phyloP scores from a whole-genome alignment of 352 stramenopile genomes.

The Pythium sp. region DNA sequence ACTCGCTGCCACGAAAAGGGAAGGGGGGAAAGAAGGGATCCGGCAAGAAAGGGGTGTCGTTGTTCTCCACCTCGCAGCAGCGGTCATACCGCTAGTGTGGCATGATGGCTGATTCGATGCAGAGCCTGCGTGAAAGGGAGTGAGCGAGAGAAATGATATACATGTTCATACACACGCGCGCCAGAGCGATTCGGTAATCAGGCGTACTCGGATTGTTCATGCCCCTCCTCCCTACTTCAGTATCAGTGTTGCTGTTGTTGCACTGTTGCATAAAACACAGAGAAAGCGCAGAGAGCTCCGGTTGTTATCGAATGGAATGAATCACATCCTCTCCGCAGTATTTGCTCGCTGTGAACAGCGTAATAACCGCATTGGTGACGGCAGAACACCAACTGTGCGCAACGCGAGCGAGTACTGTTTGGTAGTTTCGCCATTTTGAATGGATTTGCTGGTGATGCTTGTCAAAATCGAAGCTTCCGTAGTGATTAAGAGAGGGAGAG shows the following conservation, averaged over 20 bases:
- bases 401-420: background rate
- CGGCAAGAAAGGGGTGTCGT: constrained; percentile 64
- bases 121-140: background rate
- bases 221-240: background rate
- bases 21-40: constrained; percentile 58
- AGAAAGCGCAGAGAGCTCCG: background rate
- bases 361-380: background rate
- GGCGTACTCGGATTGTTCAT: background rate
- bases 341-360: too few species aligned
- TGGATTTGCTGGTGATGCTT: background rate
- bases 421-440: background rate
- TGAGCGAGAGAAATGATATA: background rate
- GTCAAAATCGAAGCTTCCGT: background rate
- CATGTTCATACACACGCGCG: background rate
- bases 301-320: too few species aligned
- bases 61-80: constrained; percentile 74
- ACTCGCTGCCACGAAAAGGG: constrained; percentile 18
- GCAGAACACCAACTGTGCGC: background rate
- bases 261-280: background rate
- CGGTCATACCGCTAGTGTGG: constrained; percentile 59
- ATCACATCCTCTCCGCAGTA: too few species aligned
- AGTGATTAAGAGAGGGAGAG: background rate
- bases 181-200: background rate
- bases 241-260: background rate
- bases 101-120: background rate